These are phyloP conservation scores for Fulvia fulva DNA, from an alignment of 2,329 filamentous ascomycete species.

Conservation along the genomic window DNA sequence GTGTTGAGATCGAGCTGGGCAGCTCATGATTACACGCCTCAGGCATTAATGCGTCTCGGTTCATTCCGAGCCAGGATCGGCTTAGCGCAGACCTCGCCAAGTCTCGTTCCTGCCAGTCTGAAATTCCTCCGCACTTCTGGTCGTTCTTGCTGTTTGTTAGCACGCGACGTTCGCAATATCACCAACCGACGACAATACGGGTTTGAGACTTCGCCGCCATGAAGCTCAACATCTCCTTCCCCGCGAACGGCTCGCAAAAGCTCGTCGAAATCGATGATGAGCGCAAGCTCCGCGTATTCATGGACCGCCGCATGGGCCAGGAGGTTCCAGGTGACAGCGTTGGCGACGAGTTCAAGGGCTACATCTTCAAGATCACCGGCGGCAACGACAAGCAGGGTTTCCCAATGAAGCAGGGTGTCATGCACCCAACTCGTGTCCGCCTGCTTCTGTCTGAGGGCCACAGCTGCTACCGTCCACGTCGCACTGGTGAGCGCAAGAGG, in stretches of 20 bases:
- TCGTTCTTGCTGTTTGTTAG: not conserved
- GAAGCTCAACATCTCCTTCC: slow-evolving; percentile 81
- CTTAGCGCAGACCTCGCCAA: not conserved
- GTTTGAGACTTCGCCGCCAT: slow-evolving; percentile 38
- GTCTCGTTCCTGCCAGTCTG: not conserved
- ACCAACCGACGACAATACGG: not conserved
- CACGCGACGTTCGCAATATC: not conserved
- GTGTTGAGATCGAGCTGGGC: too few relatives aligned
- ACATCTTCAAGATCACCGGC: slow-evolving; percentile 98
- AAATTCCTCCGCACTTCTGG: not conserved
- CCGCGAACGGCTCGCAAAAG: slow-evolving; percentile 99
- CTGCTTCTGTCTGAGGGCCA: slow-evolving; percentile 94
- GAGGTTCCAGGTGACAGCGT: slow-evolving; percentile 92
- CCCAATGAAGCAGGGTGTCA: slow-evolving; percentile 99
- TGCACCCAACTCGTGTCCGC: slow-evolving; percentile 97
- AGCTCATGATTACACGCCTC: too few relatives aligned
- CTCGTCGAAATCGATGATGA: slow-evolving; percentile 99
- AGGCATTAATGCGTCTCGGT: not conserved
- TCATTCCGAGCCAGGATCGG: not conserved
- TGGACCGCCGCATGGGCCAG: slow-evolving; percentile 95
- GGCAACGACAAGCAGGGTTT: slow-evolving; percentile 99
- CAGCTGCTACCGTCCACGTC: slow-evolving; percentile 98
- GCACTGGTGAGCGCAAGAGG: slow-evolving; percentile 97
- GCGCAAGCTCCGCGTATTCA: slow-evolving; percentile 97
- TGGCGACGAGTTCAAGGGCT: slow-evolving; percentile 99